Base-by-base conservation (phyloP, 441 rosid genomes). In the Euphorbia schlechtendalii region DNA sequence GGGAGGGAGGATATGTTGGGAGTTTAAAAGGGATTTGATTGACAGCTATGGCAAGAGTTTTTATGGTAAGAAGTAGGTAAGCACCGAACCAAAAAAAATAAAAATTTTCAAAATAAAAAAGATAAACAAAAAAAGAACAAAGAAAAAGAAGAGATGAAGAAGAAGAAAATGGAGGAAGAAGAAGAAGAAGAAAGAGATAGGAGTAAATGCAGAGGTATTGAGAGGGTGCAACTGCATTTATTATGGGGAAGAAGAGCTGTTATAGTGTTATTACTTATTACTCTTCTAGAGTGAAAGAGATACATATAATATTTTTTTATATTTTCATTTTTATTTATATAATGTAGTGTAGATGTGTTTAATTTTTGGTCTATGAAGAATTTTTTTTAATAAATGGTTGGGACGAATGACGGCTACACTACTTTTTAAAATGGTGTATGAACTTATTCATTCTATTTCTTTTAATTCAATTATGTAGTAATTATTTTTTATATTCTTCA, bases 181-280 rank as follows among this genome's bases (percentile, higher is more conserved):
- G 73, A 75, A 63, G 38, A 58, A 70, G 69, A 24, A 71, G 69
- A 14, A 79, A 78, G 75, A 74, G 81, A 48, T 75, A 80, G 82
- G 83, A 92, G 96, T 92, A 77, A 89, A 80, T 84, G 88, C 83
- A 74, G 84, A 82, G 86, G 92, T 65, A 80, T 82, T 76, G 96
- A 86, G 90, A 85, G 84, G 90, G 86, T 88, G 98, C 87, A 78
- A 83, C 73, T 46, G 85, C 91, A 92, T 89, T 89, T 83, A 92
- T 40, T 40, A 86, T 89, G 91, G 95, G 11, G 45, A 6, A 32
- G 34, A 32, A 9, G n/a, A n/a, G n/a, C n/a, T n/a, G n/a, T n/a
- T n/a, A n/a, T n/a, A n/a, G n/a, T n/a, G n/a, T n/a, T n/a, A n/a
- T n/a, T n/a, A n/a, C n/a, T n/a, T n/a, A n/a, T n/a, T n/a, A n/a